These are phyloP conservation scores for Wickerhamomyces ciferrii DNA, from an alignment of 805 yeast genomes.

Conservation along the genomic window DNA sequence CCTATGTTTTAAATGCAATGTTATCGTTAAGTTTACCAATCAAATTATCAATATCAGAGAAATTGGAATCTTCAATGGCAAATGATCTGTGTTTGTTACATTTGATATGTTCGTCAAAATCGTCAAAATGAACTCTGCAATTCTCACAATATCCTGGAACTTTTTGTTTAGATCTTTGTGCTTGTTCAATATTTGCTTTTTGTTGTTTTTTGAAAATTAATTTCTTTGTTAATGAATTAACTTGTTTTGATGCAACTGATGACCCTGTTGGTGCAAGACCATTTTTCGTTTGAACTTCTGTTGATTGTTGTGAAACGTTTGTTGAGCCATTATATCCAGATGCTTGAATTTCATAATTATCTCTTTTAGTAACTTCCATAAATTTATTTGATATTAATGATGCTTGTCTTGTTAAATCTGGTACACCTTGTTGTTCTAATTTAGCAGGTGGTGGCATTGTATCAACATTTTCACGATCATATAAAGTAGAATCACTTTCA, in stretches of 20 bases:
- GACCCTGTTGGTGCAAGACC: conserved; percentile 60
- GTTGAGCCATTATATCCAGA: conserved; percentile 1
- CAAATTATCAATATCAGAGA: conserved; percentile 70
- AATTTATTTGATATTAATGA: conserved; percentile 14
- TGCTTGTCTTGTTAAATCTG: conserved; percentile 13
- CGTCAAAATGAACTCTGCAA: conserved; percentile 79
- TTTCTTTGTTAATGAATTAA: conserved; percentile 42
- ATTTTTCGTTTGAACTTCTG: conserved; percentile 34
- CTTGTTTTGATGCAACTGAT: conserved; percentile 47
- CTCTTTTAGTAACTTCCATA: conserved; percentile 18
- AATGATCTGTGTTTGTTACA: conserved; percentile 71
- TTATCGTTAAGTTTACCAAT: conserved; percentile 35
- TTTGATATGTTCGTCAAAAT: conserved; percentile 68
- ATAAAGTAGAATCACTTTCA: conserved; percentile 4
- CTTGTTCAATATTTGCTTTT: conserved; percentile 10
- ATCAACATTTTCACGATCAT: background rate
- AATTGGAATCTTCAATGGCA: conserved; percentile 68
- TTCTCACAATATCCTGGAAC: conserved; percentile 88
- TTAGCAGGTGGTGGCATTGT: conserved; percentile 18
- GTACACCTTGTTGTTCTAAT: background rate
- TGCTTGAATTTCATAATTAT: conserved; percentile 26
- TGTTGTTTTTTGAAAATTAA: conserved; percentile 20
- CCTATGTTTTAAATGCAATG: conserved; percentile 15
- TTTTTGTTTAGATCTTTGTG: conserved; percentile 17
- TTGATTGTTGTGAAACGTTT: background rate